Conservation (phyloP, 2,329 filamentous ascomycete genomes). For the Claviceps sp. region DNA sequence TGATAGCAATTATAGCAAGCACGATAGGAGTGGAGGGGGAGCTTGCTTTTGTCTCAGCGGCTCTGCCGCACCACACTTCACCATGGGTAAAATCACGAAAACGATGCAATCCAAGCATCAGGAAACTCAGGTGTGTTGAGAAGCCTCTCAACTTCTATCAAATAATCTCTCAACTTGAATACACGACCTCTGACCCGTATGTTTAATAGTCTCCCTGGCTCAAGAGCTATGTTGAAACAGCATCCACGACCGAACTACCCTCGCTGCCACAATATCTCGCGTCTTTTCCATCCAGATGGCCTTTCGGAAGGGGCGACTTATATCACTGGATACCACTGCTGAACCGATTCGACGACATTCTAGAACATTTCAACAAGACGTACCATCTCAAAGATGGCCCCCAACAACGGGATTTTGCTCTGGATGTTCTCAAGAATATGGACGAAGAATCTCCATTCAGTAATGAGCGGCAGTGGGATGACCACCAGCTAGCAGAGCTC, state of each 20-base stretch:
- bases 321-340: constrained; percentile 96
- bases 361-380: constrained; percentile 66
- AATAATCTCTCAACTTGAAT: not conserved
- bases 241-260: constrained; percentile 56
- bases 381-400: constrained; percentile 73
- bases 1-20: constrained; percentile 26
- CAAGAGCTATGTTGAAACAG: constrained; percentile 61
- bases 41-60: constrained; percentile 35
- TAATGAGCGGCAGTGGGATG: constrained; percentile 31
- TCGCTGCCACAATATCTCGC: constrained; percentile 65
- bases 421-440: constrained; percentile 49
- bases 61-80: constrained; percentile 44
- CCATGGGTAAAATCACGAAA: constrained; percentile 58
- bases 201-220: constrained; percentile 67
- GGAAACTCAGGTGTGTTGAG: constrained; percentile 46
- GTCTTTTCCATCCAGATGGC: constrained; percentile 80
- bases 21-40: constrained; percentile 43
- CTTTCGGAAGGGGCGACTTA: constrained; percentile 85
- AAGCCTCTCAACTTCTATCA: not conserved
- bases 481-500: constrained; percentile 36
- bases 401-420: constrained; percentile 63
- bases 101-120: constrained; percentile 52
- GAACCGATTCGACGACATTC: constrained; percentile 82
- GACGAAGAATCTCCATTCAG: constrained; percentile 36
- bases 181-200: not conserved